Evolutionary conservation across 148 eudicot genomes (phyloP).

Genomic region (Chenopodium suecicum): DNA sequence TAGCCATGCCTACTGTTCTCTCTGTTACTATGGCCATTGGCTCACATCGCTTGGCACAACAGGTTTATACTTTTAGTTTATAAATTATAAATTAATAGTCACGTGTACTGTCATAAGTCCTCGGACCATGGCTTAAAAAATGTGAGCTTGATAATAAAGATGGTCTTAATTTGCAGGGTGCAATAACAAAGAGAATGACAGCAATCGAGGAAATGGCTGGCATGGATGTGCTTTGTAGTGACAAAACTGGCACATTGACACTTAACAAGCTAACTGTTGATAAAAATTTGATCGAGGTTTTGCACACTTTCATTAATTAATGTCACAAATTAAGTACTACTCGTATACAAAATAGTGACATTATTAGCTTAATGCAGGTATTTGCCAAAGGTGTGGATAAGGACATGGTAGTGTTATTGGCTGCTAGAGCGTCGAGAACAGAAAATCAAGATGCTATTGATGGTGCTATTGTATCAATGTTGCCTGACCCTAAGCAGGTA

Average conservation of each 20-base stretch:
- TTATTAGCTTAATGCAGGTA: conserved; percentile 24
- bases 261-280: conserved; percentile 71
- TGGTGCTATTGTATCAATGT: conserved; percentile 50
- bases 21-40: conserved; percentile 90
- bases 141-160: too few species aligned
- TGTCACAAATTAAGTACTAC: background rate
- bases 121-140: too few species aligned
- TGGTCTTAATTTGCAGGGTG: conserved; percentile 36
- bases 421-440: conserved; percentile 63
- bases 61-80: conserved; percentile 27
- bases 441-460: conserved; percentile 72
- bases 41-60: conserved; percentile 72
- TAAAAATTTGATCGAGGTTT: conserved; percentile 61
- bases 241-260: conserved; percentile 74
- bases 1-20: conserved; percentile 90
- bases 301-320: background rate
- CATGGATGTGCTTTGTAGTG: conserved; percentile 84
- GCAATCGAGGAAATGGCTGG: conserved; percentile 88
- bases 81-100: too few species aligned
- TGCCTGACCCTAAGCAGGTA: conserved; percentile 59
- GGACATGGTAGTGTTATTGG: conserved; percentile 59
- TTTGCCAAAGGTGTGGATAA: conserved; percentile 49
- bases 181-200: conserved; percentile 81
- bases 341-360: too few species aligned
- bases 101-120: background rate